A percentile compares a stretch with the other conserved stretches of the same genome.
phyloP scores from a whole-genome alignment of 176 grass and related monocot genomes.

The Stipa capillata region DNA sequence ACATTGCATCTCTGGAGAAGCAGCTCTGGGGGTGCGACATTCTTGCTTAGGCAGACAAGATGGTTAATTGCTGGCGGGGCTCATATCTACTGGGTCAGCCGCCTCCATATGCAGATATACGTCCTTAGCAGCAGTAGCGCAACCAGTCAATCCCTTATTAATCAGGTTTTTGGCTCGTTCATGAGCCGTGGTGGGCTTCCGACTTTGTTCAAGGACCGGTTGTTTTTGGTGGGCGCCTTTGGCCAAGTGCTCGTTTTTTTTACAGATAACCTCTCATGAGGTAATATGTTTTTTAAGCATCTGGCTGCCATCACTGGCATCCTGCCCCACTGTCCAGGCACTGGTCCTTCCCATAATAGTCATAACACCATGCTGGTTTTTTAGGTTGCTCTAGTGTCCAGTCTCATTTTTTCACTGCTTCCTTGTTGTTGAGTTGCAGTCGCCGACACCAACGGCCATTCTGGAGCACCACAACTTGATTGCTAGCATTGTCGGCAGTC shows the following conservation, averaged over 20 bases:
- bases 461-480: conserved; percentile 9
- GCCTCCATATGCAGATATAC: conserved; percentile 36
- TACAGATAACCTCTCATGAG: conserved; percentile 25
- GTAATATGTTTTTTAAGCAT: conserved; percentile 65
- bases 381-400: conserved; percentile 43
- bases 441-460: neutral
- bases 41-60: conserved; percentile 47
- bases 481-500: neutral
- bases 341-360: conserved; percentile 42
- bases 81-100: conserved; percentile 16
- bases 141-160: conserved; percentile 5
- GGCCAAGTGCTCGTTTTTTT: conserved; percentile 62
- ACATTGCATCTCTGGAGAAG: conserved; percentile 59
- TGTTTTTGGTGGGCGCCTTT: conserved; percentile 42
- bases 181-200: conserved; percentile 43
- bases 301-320: conserved; percentile 38
- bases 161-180: conserved; percentile 52
- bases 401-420: conserved; percentile 35
- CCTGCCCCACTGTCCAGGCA: conserved; percentile 41
- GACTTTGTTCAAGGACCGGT: conserved; percentile 49
- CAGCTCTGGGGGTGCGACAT: conserved; percentile 92
- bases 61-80: conserved; percentile 9
- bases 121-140: conserved; percentile 19
- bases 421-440: conserved; percentile 31
- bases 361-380: conserved; percentile 42